Evolutionary conservation across 225 moss, liverwort and hornwort species (phyloP).

Genomic region (Polytrichum commune): DNA sequence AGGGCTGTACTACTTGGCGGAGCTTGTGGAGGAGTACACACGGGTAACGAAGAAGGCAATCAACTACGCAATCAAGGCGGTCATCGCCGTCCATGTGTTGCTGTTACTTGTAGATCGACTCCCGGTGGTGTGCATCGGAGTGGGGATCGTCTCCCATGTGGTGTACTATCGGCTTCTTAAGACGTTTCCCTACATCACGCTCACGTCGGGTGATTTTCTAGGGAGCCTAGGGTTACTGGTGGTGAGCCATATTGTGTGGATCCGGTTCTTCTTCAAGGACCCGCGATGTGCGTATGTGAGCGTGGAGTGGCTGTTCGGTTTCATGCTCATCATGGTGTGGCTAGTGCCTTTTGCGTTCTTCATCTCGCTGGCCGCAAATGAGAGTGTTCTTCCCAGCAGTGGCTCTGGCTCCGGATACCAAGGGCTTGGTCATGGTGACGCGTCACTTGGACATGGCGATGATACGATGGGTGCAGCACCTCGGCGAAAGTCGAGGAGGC

Average conservation of each 20-base stretch:
- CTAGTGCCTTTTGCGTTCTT: conserved; percentile 87
- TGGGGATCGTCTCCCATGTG: conserved; percentile 69
- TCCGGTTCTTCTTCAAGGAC: conserved; percentile 80
- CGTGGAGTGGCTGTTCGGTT: conserved; percentile 87
- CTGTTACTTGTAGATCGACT: conserved; percentile 73
- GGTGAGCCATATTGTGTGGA: conserved; percentile 75
- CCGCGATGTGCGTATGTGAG: conserved; percentile 79
- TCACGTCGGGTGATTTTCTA: conserved; percentile 72
- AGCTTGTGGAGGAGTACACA: conserved; percentile 97
- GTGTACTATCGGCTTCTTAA: conserved; percentile 81
- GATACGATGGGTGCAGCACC: conserved; percentile 3
- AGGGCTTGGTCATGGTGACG: conserved; percentile 41
- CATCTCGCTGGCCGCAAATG: conserved; percentile 92
- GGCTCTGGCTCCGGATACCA: conserved; percentile 40
- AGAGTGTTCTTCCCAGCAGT: conserved; percentile 80
- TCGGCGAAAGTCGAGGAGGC: conserved; percentile 37
- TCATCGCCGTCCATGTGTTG: conserved; percentile 66
- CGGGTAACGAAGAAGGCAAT: conserved; percentile 77
- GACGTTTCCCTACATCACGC: conserved; percentile 83
- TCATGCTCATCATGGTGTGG: conserved; percentile 90
- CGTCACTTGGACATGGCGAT: conserved; percentile 11
- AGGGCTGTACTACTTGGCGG: conserved; percentile 84
- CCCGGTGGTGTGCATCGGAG: conserved; percentile 57
- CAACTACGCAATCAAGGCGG: conserved; percentile 68
- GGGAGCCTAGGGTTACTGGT: conserved; percentile 63